Percentiles rank a stretch among this genome's conserved stretches.
These are phyloP conservation scores for Blastobotrys proliferans DNA, from an alignment of 1,139 yeast species.

Conservation along the genomic window DNA sequence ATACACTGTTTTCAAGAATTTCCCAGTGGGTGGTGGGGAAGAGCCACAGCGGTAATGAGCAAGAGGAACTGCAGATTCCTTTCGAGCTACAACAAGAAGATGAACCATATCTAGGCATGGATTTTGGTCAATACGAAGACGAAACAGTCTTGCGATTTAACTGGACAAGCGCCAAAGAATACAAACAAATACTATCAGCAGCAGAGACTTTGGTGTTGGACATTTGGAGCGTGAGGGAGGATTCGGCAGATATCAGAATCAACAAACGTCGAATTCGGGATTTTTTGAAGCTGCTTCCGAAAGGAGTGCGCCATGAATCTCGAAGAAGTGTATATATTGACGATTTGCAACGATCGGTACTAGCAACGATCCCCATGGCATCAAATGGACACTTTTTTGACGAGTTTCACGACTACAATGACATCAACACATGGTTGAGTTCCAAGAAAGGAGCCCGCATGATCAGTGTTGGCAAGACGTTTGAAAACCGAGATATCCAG, in stretches of 20 bases:
- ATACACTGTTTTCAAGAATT: too few relatives aligned
- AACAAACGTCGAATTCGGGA: slow-evolving; percentile 25
- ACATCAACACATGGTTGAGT: slow-evolving; percentile 47
- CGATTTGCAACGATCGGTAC: slow-evolving; percentile 33
- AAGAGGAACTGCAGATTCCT: slow-evolving; percentile 8
- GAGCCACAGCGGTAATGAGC: too few relatives aligned
- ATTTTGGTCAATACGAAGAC: slow-evolving; percentile 43
- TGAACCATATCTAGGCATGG: slow-evolving; percentile 15
- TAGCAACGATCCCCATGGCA: slow-evolving; percentile 22
- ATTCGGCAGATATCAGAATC: slow-evolving; percentile 32
- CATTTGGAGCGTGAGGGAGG: slow-evolving; percentile 35
- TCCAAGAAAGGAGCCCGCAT: slow-evolving; percentile 42
- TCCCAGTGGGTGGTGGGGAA: too few relatives aligned
- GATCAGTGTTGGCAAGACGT: slow-evolving; percentile 69
- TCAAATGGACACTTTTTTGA: slow-evolving; percentile 47
- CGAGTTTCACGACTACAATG: slow-evolving; percentile 63
- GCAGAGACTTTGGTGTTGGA: slow-evolving; percentile 33
- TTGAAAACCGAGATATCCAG: slow-evolving; percentile 65
- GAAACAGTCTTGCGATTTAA: slow-evolving; percentile 50
- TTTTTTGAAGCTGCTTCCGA: slow-evolving; percentile 31
- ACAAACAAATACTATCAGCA: slow-evolving; percentile 26
- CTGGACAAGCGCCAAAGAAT: slow-evolving; percentile 28
- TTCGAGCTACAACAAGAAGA: slow-evolving; percentile 8
- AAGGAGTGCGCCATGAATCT: slow-evolving; percentile 23
- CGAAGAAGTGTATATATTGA: slow-evolving; percentile 26